Evolutionary conservation across 192 early-diverging fungal species (phyloP).

Genomic region (Oehlia diaphana): DNA sequence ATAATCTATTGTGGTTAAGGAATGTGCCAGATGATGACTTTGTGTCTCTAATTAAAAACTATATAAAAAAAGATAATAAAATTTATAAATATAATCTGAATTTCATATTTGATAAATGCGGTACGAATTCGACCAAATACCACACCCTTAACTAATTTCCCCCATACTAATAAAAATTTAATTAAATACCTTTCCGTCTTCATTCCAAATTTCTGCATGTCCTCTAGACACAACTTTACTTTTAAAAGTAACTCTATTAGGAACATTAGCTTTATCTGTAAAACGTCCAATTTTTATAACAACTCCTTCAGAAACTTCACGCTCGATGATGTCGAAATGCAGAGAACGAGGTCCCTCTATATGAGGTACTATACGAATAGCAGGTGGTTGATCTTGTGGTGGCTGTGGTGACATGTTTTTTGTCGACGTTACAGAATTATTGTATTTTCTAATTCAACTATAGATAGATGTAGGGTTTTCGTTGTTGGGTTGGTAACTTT

Average conservation of each 20-base stretch:
- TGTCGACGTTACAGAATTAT: not conserved
- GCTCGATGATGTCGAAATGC: constrained; percentile 56
- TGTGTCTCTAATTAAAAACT: constrained; percentile 93
- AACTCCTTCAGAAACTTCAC: constrained; percentile 59
- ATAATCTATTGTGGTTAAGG: constrained; percentile 91
- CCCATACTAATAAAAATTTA: not conserved
- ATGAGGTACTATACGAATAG: constrained; percentile 61
- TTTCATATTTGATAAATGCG: not conserved
- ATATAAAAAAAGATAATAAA: constrained; percentile 21
- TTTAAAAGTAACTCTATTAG: constrained; percentile 79
- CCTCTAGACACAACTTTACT: constrained; percentile 92
- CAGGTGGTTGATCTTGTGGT: constrained; percentile 30
- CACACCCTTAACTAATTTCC: not conserved
- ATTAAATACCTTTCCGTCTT: constrained; percentile 57
- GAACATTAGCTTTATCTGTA: constrained; percentile 59
- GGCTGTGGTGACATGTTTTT: constrained; percentile 4
- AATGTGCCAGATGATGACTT: constrained; percentile 98
- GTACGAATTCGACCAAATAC: not conserved
- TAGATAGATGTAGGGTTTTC: not conserved
- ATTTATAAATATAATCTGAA: not conserved
- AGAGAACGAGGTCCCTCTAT: constrained; percentile 51
- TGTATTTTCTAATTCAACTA: not conserved
- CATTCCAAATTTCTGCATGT: constrained; percentile 93
- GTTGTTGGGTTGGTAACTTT: not conserved
- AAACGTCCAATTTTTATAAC: constrained; percentile 73